Evolutionary conservation across 2,329 filamentous ascomycete genomes (phyloP).

Genomic region (Colletotrichum coccodes): DNA sequence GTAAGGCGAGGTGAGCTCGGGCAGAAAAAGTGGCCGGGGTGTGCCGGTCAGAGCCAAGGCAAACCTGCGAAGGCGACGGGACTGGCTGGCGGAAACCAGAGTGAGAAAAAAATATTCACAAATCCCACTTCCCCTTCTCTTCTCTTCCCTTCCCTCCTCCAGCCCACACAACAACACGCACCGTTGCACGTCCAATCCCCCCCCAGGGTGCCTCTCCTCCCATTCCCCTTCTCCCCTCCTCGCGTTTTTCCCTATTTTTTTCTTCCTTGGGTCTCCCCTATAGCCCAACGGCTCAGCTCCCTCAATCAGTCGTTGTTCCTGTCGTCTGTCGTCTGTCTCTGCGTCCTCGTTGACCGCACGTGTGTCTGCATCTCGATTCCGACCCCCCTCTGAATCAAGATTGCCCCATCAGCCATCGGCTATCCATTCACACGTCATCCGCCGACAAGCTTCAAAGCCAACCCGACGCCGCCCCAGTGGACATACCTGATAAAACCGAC

Average conservation of each 20-base stretch:
- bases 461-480: background rate
- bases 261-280: constrained; percentile 42
- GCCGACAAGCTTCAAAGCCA: constrained; percentile 16
- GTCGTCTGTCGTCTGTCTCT: constrained; percentile 11
- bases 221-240: constrained; percentile 43
- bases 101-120: constrained; percentile 33
- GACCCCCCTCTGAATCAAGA: constrained; percentile 17
- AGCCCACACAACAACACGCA: constrained; percentile 43
- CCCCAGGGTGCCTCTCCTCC: constrained; percentile 51
- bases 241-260: constrained; percentile 43
- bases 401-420: constrained; percentile 23
- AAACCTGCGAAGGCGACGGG: constrained; percentile 24
- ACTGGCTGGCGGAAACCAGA: constrained; percentile 2
- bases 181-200: constrained; percentile 55
- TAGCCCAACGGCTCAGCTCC: constrained; percentile 37
- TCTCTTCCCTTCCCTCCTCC: constrained; percentile 29
- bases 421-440: constrained; percentile 23
- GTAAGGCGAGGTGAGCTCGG: constrained; percentile 8
- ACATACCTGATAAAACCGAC: constrained; percentile 13
- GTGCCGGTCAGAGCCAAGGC: constrained; percentile 23
- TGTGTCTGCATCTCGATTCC: constrained; percentile 24
- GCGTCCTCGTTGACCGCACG: constrained; percentile 5
- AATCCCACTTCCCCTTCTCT: constrained; percentile 33
- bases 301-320: constrained; percentile 22
- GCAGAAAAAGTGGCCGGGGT: constrained; percentile 23